Base-by-base conservation (phyloP, 176 grass and related monocot species). In the Zizania latifolia region DNA sequence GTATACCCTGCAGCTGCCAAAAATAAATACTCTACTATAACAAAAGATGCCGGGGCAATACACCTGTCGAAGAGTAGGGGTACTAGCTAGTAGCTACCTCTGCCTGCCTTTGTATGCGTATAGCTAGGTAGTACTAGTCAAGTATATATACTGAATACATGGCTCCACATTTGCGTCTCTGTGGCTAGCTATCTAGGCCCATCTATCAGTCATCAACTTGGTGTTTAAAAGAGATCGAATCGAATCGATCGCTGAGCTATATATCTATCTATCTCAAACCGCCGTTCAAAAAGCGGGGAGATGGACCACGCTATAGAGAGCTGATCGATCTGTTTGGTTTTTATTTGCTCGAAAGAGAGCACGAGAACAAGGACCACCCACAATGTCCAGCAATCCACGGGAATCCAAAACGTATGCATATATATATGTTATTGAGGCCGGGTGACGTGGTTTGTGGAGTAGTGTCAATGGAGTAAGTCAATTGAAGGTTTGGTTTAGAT, bases 291-390 rank as follows among this genome's bases (percentile, higher is more conserved):
- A 70, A 58, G 45, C 16, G 65, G 26, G 44, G 65, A 19, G n/a
- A 13, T 80, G 78, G 78, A 71, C 78, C 78, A 71, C 78, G 54
- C 41, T 63, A n/a, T n/a, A n/a, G n/a, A n/a, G n/a, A n/a, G n/a
- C n/a, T n/a, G n/a, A n/a, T n/a, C n/a, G 4, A 40, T 39, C 62
- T 34, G 6, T 13, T 6, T 6, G 34, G 8, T 13, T 65, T 65
- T 24, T 39, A 65, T 38, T 65, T 39, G 33, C 62, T 22, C 37
- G 9, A 59, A 45, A 46, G 38, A 17, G 35, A 29, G 30, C 15
- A 22, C 19, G 13, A 10, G 6, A 26, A 3, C n/a, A n/a, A 68
- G 48, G 77, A 79, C 77, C 76, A 69, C 77, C 14, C 23, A 40
- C n/a, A 16, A 28, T 10, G 17, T 13, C 41, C 22, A 2, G 26